Base-by-base conservation (phyloP, 148 eudicot genomes). In the Talinum fruticosum region DNA sequence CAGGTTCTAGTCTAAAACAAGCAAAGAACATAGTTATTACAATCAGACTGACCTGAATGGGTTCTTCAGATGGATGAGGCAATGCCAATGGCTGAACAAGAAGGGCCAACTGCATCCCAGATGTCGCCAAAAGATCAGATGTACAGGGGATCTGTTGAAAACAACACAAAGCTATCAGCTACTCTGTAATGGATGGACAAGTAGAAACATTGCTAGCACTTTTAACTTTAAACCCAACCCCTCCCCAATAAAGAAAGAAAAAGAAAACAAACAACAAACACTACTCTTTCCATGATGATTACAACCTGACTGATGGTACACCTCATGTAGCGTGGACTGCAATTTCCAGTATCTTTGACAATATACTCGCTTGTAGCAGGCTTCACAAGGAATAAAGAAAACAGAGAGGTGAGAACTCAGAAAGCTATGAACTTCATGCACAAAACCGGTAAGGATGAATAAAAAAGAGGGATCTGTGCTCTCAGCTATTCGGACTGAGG, bases 301-400 rank as follows among this genome's bases (percentile, higher is more conserved):
- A n/a, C n/a, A 66, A 95, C 97, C 98, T 95, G 98, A 79, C 91
- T 95, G 80, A 95, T 83, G 32, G 98, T 92, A 84, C 98, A 95
- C 83, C 98, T 91, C 89, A 95, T 86, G 87, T 87, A 92, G 23
- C 98, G 97, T 24, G 98, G 98, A 78, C 97, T 92, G 91, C 97
- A 89, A 76, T 95, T 95, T 74, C 98, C 98, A 71, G 97, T 92
- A 81, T 95, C 98, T 82, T 84, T 89, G 69, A 89, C 98, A 79
- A 95, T 87, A 76, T 87, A 92, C 77, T 92, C 92, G 82, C 91
- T 86, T 37, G 98, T 91, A 59, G 98, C 98, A 81, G 98, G 90
- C 98, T 95, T 82, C 74, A n/a, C n/a, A n/a, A n/a, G n/a, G n/a
- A n/a, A n/a, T n/a, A n/a, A 53, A 23, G 53, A 77, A 67, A 30